Conservation (phyloP, 1,284 basidiomycete genomes). For the Ganoderma resinaceum region DNA sequence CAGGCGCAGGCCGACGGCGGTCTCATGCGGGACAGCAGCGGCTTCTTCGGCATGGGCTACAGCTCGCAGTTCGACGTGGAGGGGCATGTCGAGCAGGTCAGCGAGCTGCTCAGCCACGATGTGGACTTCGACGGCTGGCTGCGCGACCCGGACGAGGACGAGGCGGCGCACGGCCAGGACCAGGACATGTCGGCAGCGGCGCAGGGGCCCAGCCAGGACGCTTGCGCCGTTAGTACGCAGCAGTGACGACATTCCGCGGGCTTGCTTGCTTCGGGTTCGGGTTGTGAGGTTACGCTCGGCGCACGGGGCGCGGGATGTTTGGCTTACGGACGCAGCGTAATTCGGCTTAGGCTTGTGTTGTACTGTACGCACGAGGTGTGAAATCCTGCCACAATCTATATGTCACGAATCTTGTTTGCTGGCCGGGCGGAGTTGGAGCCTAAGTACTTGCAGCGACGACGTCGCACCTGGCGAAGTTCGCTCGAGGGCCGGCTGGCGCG, state of each 20-base stretch:
- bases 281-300: neutral
- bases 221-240: constrained; percentile 1
- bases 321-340: constrained; percentile 6
- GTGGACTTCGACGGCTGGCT: constrained; percentile 55
- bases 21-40: constrained; percentile 35
- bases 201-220: constrained; percentile 12
- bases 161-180: constrained; percentile 32
- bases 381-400: neutral
- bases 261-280: neutral
- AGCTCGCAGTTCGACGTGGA: constrained; percentile 59
- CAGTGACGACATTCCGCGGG: neutral
- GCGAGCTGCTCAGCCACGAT: constrained; percentile 50
- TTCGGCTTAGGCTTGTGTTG: constrained; percentile 14
- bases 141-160: constrained; percentile 42
- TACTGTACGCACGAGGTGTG: neutral
- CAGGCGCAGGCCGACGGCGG: constrained; percentile 20
- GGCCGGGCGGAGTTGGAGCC: neutral
- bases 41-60: constrained; percentile 44
- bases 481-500: neutral
- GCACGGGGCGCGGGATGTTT: neutral
- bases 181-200: constrained; percentile 16
- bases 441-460: neutral
- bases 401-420: neutral
- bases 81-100: constrained; percentile 48
- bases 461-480: constrained; percentile 1